These are phyloP conservation scores for Cryptococcus maquisensis DNA, from an alignment of 1,284 basidiomycete species.

Conservation along the genomic window DNA sequence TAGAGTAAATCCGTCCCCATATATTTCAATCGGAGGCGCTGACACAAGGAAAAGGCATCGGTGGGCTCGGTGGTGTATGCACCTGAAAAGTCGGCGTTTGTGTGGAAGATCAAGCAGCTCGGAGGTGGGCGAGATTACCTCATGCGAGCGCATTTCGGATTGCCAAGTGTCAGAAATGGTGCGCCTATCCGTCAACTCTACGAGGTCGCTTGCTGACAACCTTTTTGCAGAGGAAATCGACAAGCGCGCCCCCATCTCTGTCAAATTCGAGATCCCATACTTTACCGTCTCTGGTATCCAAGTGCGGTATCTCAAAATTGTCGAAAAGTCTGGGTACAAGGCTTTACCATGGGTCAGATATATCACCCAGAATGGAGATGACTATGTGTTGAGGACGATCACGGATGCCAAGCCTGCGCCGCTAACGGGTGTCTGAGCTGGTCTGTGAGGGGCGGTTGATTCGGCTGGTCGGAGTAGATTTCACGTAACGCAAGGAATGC, in stretches of 20 bases:
- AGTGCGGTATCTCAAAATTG: conserved; percentile 93
- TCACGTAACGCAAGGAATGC: neutral
- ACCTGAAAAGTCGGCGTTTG: conserved; percentile 91
- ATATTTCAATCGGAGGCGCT: neutral
- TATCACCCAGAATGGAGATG: conserved; percentile 80
- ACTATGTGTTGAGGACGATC: conserved; percentile 59
- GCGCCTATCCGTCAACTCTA: conserved; percentile 29
- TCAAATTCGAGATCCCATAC: conserved; percentile 98
- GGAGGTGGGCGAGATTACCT: conserved; percentile 89
- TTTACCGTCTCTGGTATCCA: conserved; percentile 94
- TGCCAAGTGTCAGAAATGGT: conserved; percentile 85
- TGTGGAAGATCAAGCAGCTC: conserved; percentile 97
- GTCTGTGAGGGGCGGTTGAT: neutral
- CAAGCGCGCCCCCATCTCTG: conserved; percentile 87
- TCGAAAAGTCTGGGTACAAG: conserved; percentile 96
- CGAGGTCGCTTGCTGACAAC: neutral
- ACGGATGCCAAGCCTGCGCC: conserved; percentile 35
- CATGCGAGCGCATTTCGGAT: conserved; percentile 92
- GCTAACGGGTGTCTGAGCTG: neutral
- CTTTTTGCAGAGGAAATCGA: conserved; percentile 66
- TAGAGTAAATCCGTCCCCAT: conserved; percentile 57
- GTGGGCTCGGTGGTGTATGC: conserved; percentile 91
- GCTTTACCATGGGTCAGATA: conserved; percentile 15
- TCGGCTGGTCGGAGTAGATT: neutral
- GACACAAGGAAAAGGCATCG: conserved; percentile 58